These are phyloP conservation scores for Casuarina equisetifolia DNA, from an alignment of 306 rosid genomes.

Conservation along the genomic window DNA sequence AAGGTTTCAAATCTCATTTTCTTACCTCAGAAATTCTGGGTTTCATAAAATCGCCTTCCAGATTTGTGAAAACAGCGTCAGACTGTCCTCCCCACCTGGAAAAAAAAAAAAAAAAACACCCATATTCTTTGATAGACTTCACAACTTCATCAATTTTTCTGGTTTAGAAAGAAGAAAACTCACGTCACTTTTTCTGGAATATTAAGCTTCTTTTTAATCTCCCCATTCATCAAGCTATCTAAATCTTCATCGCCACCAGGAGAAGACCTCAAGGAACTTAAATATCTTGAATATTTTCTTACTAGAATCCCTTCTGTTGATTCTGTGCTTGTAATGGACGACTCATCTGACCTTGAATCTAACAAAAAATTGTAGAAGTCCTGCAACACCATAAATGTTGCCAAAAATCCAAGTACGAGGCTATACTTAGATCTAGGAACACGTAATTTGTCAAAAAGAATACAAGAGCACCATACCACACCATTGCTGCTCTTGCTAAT, in stretches of 20 bases:
- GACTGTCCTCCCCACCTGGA: constrained; percentile 80
- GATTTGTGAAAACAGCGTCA: constrained; percentile 25
- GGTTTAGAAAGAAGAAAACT: constrained; percentile 22
- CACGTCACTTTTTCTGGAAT: constrained; percentile 71
- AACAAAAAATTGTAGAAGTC: constrained; percentile 71
- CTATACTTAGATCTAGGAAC: not conserved
- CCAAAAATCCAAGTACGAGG: not conserved
- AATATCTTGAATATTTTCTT: constrained; percentile 56
- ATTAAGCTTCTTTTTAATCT: constrained; percentile 63
- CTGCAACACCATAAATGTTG: constrained; percentile 30
- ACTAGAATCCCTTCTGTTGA: constrained; percentile 24
- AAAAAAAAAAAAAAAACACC: constrained; percentile 4
- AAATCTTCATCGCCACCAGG: constrained; percentile 47
- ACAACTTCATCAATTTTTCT: not conserved
- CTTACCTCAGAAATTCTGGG: constrained; percentile 85
- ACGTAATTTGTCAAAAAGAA: not conserved
- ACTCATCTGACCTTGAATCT: constrained; percentile 47
- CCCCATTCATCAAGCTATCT: constrained; percentile 64
- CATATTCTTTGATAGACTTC: constrained; percentile 6
- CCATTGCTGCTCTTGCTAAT: constrained; percentile 43
- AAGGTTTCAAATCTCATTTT: not conserved
- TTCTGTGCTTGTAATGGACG: constrained; percentile 31
- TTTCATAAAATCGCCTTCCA: constrained; percentile 76
- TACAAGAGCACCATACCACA: constrained; percentile 53
- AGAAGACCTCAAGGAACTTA: constrained; percentile 37